Evolutionary conservation across 1,284 basidiomycete species (phyloP).

Genomic region (Anthracocystis panici-leucophaei): DNA sequence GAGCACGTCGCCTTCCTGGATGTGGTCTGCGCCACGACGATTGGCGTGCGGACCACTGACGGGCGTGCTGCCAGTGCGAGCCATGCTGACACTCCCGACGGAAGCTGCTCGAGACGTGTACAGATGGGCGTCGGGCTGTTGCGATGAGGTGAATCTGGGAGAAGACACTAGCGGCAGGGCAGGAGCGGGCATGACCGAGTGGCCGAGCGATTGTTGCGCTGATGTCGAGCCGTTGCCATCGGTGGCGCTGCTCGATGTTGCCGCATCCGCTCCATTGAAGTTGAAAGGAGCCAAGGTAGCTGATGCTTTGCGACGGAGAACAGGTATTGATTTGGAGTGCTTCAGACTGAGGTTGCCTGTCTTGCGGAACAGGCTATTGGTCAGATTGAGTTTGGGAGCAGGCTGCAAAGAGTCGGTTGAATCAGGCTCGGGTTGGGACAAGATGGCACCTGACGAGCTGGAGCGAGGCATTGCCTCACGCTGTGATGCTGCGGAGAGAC

Average conservation of each 20-base stretch:
- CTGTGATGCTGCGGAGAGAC: not conserved
- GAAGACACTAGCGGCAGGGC: constrained; percentile 20
- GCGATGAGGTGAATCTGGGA: constrained; percentile 3
- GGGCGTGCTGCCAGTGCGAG: constrained; percentile 42
- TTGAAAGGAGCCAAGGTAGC: constrained; percentile 13
- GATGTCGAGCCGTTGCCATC: not conserved
- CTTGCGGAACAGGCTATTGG: constrained; percentile 39
- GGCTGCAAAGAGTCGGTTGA: constrained; percentile 2
- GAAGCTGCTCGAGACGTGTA: constrained; percentile 7
- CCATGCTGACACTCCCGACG: constrained; percentile 18
- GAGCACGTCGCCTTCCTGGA: constrained; percentile 61
- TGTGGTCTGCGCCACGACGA: constrained; percentile 23
- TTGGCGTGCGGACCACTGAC: constrained; percentile 39
- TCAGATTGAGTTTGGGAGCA: constrained; percentile 6
- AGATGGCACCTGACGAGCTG: constrained; percentile 43
- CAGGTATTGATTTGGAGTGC: constrained; percentile 54
- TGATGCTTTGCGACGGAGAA: constrained; percentile 46
- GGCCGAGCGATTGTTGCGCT: not conserved
- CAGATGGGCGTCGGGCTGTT: constrained; percentile 2
- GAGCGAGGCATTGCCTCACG: constrained; percentile 44
- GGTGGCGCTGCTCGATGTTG: not conserved
- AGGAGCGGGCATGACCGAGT: not conserved
- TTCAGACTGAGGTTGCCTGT: constrained; percentile 49
- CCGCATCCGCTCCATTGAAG: constrained; percentile 4
- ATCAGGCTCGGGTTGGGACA: constrained; percentile 15